phyloP scores from a whole-genome alignment of 2,329 filamentous ascomycete species.

The Colletotrichum sp. region DNA sequence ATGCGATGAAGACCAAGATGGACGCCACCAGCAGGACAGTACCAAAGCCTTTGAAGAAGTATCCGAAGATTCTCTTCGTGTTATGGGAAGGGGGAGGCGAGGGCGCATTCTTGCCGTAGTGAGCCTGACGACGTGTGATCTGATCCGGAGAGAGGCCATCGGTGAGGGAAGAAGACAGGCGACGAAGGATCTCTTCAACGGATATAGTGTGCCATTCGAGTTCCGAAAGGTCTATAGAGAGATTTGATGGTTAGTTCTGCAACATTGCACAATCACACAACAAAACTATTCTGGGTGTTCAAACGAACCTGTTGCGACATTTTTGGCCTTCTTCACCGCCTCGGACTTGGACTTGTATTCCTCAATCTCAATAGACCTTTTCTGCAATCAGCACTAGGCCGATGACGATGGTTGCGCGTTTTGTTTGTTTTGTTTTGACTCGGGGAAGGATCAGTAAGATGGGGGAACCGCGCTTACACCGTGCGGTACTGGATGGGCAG shows the following conservation, averaged over 20 bases:
- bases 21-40: conserved; percentile 71
- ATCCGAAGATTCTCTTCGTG: conserved; percentile 64
- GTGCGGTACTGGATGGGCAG: conserved; percentile 62
- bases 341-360: conserved; percentile 49
- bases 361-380: conserved; percentile 52
- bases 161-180: conserved; percentile 60
- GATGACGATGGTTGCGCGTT: background rate
- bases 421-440: background rate
- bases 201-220: conserved; percentile 73
- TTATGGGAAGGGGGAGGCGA: conserved; percentile 68
- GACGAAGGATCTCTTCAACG: conserved; percentile 61
- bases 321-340: conserved; percentile 43
- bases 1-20: conserved; percentile 77
- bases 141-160: conserved; percentile 67
- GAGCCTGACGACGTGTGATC: conserved; percentile 55
- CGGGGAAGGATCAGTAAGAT: background rate
- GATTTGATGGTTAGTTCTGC: background rate
- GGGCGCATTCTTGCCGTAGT: conserved; percentile 72
- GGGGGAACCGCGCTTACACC: conserved; percentile 41
- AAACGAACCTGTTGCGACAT: conserved; percentile 47
- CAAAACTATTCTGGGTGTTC: background rate
- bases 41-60: conserved; percentile 82
- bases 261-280: background rate
- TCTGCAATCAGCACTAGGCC: background rate
- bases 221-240: conserved; percentile 57